Base-by-base conservation (phyloP, 495 filamentous ascomycete genomes). In the Thozetella sp. region DNA sequence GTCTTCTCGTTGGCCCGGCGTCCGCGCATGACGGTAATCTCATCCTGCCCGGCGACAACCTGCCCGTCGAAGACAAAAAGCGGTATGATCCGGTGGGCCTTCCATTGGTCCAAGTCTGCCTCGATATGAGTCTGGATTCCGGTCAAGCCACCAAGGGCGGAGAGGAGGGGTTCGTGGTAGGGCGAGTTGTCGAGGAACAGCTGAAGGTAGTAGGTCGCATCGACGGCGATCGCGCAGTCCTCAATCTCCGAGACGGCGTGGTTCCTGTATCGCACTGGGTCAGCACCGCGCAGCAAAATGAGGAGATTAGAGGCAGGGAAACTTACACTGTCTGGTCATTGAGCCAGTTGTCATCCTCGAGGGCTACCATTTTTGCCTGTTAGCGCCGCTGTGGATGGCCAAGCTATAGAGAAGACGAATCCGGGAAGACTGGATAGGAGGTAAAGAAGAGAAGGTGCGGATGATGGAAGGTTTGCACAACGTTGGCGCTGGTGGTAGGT, bases 1-100 rank as follows among this genome's bases (percentile, higher is more conserved):
- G 78, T 78, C 62, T 85, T 82, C 53, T 72, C 59, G 54, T 77
- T 78, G 37, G 83, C 80, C 56, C 75, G 80, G 27, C 82, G 75
- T 11, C 75, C 79, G 11, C 67, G 72, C 56, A 68, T 67, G 15
- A 79, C 67, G 11, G 73, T 63, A 24, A 80, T 67, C 22, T 83
- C 83, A 60, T 93, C 88, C 60, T 88, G 86, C 59, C 87, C 90
- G 50, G 84, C 86, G 60, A 90, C 83, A 15, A 91, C 84, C 55
- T 96, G 81, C 27, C 96, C 96, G 71, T 91, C 88, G 75, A 99
- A 98, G 52, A 98, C 85, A 67, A 98, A 98, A 51, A 93, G 69
- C 30, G 87, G 91, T 25, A 72, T 84, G 48, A 93, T 88, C 55
- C 80, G 70, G 75, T 84, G 72, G 43, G 82, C 72, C 71, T 86